These are phyloP conservation scores for Nannizziopsis barbatae DNA, from an alignment of 2,329 filamentous ascomycete genomes.

Conservation along the genomic window DNA sequence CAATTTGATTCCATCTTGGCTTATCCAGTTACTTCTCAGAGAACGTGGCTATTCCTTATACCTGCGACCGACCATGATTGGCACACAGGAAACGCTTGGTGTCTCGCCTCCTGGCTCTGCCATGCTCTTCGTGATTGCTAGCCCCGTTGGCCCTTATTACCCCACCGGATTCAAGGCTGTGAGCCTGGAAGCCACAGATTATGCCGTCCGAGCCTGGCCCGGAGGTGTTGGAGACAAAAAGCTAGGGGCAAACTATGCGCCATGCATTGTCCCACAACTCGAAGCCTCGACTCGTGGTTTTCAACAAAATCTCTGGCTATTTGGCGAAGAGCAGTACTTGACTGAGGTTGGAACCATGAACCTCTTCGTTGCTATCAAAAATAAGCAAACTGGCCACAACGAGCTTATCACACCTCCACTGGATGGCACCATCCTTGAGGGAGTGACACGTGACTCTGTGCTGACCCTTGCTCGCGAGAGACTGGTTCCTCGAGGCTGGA, in stretches of 20 bases:
- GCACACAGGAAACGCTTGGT: constrained; percentile 86
- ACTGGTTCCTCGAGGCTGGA: constrained; percentile 77
- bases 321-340: constrained; percentile 87
- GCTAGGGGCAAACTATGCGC: constrained; percentile 97
- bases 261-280: constrained; percentile 92
- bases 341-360: constrained; percentile 99
- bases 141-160: constrained; percentile 94
- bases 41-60: constrained; percentile 83
- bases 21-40: constrained; percentile 23
- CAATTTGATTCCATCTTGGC: background rate
- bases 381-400: constrained; percentile 79
- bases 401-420: constrained; percentile 91
- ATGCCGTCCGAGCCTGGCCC: constrained; percentile 93
- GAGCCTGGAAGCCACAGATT: constrained; percentile 88
- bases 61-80: constrained; percentile 91
- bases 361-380: constrained; percentile 75
- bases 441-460: constrained; percentile 86
- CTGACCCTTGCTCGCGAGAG: constrained; percentile 75
- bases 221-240: constrained; percentile 98
- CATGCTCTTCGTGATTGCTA: constrained; percentile 88
- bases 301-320: constrained; percentile 98
- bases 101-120: constrained; percentile 87
- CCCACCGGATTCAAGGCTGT: constrained; percentile 97
- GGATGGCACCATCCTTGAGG: constrained; percentile 91
- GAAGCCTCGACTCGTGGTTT: constrained; percentile 83